Conservation (phyloP, 2,329 filamentous ascomycete species). For the Fusarium humuli region DNA sequence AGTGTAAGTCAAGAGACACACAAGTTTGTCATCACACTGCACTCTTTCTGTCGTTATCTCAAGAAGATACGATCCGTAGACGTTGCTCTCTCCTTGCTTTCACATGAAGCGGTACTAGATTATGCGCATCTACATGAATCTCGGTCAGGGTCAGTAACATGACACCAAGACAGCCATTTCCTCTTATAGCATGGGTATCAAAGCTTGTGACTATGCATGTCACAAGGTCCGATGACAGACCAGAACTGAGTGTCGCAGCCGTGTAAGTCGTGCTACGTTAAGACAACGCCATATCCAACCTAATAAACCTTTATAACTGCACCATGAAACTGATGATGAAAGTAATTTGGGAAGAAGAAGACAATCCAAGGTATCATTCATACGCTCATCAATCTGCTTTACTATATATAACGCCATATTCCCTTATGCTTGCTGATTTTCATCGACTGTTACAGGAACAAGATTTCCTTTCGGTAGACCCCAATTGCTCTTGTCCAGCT, state of each 20-base stretch:
- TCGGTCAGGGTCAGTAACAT: not conserved
- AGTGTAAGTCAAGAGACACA: not conserved
- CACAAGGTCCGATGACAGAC: not conserved
- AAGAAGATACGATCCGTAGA: too few relatives aligned
- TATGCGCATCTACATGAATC: not conserved
- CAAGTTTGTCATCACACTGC: not conserved
- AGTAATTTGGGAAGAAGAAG: not conserved
- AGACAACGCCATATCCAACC: not conserved
- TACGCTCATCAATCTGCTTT: constrained; percentile 28
- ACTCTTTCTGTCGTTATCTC: not conserved
- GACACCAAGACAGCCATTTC: not conserved
- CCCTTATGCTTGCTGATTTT: constrained; percentile 16
- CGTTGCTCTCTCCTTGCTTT: not conserved
- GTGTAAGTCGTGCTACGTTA: not conserved
- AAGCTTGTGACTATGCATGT: not conserved
- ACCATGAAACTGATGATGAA: too few relatives aligned
- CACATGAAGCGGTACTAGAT: not conserved
- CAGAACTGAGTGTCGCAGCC: not conserved
- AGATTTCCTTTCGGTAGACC: constrained; percentile 33
- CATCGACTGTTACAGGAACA: constrained; percentile 21
- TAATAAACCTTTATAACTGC: too few relatives aligned
- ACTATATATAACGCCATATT: constrained; percentile 17
- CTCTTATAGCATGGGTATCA: not conserved
- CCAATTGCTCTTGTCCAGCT: constrained; percentile 33
- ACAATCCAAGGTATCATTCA: constrained; percentile 23